phyloP scores from a whole-genome alignment of 1,284 basidiomycete genomes.

The Moesziomyces globuligerus region DNA sequence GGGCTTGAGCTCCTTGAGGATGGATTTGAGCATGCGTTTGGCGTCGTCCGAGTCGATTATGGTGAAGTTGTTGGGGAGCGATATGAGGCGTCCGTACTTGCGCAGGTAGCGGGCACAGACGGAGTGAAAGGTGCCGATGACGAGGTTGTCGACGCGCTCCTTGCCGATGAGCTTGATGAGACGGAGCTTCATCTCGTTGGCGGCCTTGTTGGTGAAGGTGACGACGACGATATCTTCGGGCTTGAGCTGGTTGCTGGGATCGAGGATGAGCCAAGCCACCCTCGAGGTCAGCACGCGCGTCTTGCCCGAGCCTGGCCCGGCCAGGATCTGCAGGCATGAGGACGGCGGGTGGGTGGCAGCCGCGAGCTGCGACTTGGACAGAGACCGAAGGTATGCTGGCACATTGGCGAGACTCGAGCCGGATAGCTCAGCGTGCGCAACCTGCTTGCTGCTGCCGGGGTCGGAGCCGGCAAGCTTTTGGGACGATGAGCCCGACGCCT shows the following conservation, averaged over 20 bases:
- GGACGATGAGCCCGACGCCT: not conserved
- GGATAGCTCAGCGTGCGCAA: not conserved
- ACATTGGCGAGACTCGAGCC: not conserved
- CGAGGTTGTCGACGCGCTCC: constrained; percentile 73
- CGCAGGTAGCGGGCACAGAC: constrained; percentile 79
- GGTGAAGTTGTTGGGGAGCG: constrained; percentile 79
- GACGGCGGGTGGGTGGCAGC: constrained; percentile 58
- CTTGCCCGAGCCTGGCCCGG: constrained; percentile 66
- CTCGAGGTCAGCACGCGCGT: constrained; percentile 63
- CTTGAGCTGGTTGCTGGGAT: constrained; percentile 41
- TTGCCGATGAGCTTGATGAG: constrained; percentile 79
- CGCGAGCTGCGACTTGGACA: constrained; percentile 54
- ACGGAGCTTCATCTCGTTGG: constrained; percentile 84
- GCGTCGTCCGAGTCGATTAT: constrained; percentile 82
- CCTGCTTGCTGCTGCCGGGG: constrained; percentile 4
- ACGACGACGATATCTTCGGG: constrained; percentile 64
- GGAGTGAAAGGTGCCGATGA: constrained; percentile 82
- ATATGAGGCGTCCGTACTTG: constrained; percentile 74
- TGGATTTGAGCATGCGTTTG: constrained; percentile 77
- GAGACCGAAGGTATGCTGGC: constrained; percentile 34
- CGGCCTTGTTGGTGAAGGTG: constrained; percentile 79
- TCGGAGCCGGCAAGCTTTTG: not conserved
- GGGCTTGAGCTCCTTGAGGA: constrained; percentile 74
- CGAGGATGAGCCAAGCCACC: constrained; percentile 62
- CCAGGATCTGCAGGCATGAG: constrained; percentile 62